phyloP scores from a whole-genome alignment of 768 basidiomycete species.

The Mycena olivaceomarginata region DNA sequence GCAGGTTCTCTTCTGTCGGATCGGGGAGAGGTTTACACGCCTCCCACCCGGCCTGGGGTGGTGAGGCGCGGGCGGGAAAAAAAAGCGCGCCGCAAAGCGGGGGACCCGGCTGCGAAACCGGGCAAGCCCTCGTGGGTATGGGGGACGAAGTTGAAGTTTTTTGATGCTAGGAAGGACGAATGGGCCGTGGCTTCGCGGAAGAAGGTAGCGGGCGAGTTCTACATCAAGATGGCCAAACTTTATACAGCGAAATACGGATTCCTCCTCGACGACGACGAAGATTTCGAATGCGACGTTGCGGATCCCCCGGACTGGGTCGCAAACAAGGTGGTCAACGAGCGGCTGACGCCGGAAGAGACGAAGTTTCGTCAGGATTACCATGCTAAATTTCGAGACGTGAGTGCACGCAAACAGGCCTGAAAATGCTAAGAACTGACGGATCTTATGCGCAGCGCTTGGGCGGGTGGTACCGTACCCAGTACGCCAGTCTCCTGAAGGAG shows the following conservation, averaged over 20 bases:
- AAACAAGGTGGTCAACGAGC: conserved; percentile 1
- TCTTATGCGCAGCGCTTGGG: neutral
- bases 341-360: neutral
- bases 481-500: neutral
- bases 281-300: neutral
- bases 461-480: conserved; percentile 1
- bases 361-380: neutral
- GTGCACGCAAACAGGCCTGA: neutral
- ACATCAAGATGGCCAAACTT: neutral
- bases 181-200: neutral
- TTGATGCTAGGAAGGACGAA: neutral
- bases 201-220: neutral
- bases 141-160: conserved; percentile 11
- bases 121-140: neutral
- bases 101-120: neutral
- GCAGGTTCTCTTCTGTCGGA: no score
- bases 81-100: neutral
- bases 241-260: neutral
- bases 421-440: neutral
- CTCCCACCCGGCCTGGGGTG: no score
- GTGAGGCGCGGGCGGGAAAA: neutral
- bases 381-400: neutral
- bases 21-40: no score
- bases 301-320: conserved; percentile 13
- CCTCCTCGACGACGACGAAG: neutral